Evolutionary conservation across 768 basidiomycete species (phyloP), one percentile per base, ranked within the genome.

Genomic region (Pleurotus citrinopileatus): DNA sequence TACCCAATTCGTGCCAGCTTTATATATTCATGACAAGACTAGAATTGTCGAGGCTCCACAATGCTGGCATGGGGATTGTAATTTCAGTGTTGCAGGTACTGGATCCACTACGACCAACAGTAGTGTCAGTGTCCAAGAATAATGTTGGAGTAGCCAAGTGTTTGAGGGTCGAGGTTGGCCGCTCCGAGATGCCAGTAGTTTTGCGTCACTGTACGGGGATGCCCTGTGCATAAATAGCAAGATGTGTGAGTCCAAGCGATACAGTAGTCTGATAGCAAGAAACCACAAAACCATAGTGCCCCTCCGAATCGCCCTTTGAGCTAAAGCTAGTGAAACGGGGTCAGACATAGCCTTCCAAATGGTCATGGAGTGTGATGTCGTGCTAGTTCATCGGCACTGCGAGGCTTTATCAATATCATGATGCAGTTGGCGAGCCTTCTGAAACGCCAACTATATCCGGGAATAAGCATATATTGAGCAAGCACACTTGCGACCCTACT

Each of bases 131-230:
- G 13, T 13, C 29, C 6, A 28, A 26, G n/a, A 26, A 47, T 47
- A 47, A 26, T 28, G 42, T 15, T 27, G 45, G 23, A 47, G 26
- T 26, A 15, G 23, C n/a, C 15, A 29, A 47, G 45, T 47, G 45
- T 47, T 15, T 47, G 23, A 47, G 45, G 28, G n/a, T n/a, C n/a
- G n/a, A 29, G 15, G 45, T 25, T 28, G 45, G n/a, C n/a, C 45
- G 22, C 42, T n/a, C 45, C 45, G 45, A 47, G 45, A 32, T 47
- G 45, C 45, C 45, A 47, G 45, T 40, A 17, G 6, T 5, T 40
- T 40, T 40, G 38, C n/a, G n/a, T n/a, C n/a, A 20, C 38, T 5
- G 19, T 20, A 5, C 8, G 6, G 17, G 6, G 38, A 40, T 5
- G 19, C 12, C 17, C 38, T 32, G 29, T 32, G 29, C 29, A n/a